Conservation (phyloP, 2,329 filamentous ascomycete genomes). For the Cryphonectria nitschkei region DNA sequence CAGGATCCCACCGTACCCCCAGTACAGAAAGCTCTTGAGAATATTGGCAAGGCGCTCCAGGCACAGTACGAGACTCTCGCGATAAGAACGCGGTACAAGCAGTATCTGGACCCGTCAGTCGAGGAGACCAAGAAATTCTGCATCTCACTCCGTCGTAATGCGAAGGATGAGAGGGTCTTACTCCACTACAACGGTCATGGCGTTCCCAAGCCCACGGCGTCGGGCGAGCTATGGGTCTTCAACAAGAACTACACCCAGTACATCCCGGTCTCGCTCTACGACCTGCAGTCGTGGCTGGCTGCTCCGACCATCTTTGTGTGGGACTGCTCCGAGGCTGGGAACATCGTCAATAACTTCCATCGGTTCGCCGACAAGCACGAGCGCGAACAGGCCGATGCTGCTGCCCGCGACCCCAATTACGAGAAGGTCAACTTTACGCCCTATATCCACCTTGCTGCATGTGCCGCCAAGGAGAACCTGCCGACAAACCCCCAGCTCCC, state of each 20-base stretch:
- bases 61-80: constrained; percentile 95
- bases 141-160: constrained; percentile 84
- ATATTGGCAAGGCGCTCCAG: constrained; percentile 95
- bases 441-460: constrained; percentile 90
- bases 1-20: constrained; percentile 85
- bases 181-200: constrained; percentile 99
- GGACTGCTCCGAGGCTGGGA: constrained; percentile 95
- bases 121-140: constrained; percentile 98
- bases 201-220: constrained; percentile 91
- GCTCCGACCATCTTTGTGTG: constrained; percentile 96
- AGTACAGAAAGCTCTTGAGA: constrained; percentile 83
- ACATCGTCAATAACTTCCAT: constrained; percentile 94
- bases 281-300: constrained; percentile 93
- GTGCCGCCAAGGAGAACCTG: constrained; percentile 85
- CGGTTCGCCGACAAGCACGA: constrained; percentile 95
- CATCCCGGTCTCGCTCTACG: constrained; percentile 93
- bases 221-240: constrained; percentile 98
- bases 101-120: constrained; percentile 93
- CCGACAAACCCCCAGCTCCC: constrained; percentile 93
- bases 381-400: constrained; percentile 78
- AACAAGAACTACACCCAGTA: constrained; percentile 99
- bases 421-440: constrained; percentile 72
- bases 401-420: constrained; percentile 79
- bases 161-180: constrained; percentile 94
- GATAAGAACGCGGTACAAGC: constrained; percentile 94